Conservation (phyloP, 176 grass and related monocot genomes). For the Oryza meyeriana region DNA sequence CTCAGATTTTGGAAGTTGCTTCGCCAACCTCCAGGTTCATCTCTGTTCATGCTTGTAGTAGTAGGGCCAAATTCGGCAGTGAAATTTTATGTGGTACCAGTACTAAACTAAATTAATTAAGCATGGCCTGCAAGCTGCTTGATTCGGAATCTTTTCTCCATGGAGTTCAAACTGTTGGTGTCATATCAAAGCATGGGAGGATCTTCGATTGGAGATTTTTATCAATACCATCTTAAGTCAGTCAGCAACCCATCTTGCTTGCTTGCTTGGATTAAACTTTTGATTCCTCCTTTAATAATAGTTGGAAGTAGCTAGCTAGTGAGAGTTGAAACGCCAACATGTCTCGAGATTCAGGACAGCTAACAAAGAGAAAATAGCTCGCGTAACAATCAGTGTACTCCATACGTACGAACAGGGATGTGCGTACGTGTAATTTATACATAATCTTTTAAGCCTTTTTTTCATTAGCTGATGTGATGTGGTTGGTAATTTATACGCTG, state of each 20-base stretch:
- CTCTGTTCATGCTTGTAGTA: neutral
- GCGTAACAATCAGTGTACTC: neutral
- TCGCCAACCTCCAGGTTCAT: slow-evolving; percentile 4
- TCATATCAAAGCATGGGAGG: neutral
- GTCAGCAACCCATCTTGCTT: slow-evolving; percentile 4
- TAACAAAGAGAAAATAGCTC: neutral
- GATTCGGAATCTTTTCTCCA: slow-evolving; percentile 5
- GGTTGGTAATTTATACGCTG: neutral
- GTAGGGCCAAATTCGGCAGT: neutral
- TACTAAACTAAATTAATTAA: neutral
- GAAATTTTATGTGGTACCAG: neutral
- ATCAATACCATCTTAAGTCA: neutral
- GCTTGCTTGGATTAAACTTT: slow-evolving; percentile 10
- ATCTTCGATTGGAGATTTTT: neutral
- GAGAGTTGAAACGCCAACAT: slow-evolving; percentile 26
- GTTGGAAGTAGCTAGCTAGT: neutral
- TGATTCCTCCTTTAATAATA: neutral
- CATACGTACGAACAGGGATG: slow-evolving; percentile 6
- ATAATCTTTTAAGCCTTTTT: neutral
- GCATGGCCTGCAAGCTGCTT: neutral
- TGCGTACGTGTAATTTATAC: neutral
- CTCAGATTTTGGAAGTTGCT: neutral
- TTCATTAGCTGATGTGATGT: slow-evolving; percentile 10
- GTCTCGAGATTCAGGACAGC: slow-evolving; percentile 35
- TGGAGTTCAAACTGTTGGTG: neutral